Evolutionary conservation across 176 grass and related monocot genomes (phyloP).

Genomic region (Avena atlantica): DNA sequence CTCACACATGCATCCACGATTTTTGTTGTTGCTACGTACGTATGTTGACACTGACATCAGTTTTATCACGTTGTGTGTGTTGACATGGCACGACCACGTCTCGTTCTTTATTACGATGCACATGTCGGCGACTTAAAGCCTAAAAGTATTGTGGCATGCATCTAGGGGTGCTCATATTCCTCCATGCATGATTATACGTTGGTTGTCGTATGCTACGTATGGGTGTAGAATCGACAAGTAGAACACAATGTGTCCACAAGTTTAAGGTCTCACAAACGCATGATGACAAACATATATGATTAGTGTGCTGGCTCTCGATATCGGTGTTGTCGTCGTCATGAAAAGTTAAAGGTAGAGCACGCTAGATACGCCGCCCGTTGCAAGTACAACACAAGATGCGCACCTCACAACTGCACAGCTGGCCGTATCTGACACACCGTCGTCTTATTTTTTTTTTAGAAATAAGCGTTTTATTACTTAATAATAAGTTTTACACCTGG

Average conservation of each 20-base stretch:
- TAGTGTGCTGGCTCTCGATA: background rate
- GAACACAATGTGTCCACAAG: background rate
- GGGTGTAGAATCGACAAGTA: background rate
- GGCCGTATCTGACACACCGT: background rate
- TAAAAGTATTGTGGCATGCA: background rate
- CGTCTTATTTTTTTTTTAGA: no score
- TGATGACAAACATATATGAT: background rate
- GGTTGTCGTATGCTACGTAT: background rate
- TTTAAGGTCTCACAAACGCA: background rate
- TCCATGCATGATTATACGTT: background rate
- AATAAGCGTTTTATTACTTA: no score
- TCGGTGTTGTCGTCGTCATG: background rate
- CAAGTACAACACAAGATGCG: background rate
- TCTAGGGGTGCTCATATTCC: background rate
- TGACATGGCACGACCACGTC: background rate
- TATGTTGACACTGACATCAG: no score
- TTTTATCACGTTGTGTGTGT: no score
- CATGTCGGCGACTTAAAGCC: background rate
- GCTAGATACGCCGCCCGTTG: no score
- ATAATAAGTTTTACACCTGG: no score
- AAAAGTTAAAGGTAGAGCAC: background rate
- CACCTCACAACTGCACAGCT: background rate
- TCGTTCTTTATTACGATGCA: background rate
- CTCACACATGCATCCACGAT: background rate
- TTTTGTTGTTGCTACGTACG: background rate